phyloP scores from a whole-genome alignment of 2,329 filamentous ascomycete species.

The Triangularia setosa region DNA sequence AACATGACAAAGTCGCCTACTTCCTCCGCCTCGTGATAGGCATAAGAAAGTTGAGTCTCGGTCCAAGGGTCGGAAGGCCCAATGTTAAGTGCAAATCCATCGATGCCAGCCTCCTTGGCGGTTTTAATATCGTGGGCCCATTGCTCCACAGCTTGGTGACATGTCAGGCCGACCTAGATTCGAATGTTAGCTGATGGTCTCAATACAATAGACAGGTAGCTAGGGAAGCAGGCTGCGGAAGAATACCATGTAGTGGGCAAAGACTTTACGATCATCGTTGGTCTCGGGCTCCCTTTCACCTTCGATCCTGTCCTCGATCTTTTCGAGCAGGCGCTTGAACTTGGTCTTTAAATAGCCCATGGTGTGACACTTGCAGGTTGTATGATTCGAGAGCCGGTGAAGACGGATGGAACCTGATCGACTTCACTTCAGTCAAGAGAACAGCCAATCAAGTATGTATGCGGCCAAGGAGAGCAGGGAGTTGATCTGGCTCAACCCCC shows the following conservation, averaged over 20 bases:
- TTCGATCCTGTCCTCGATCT: neutral
- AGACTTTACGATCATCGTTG: slow-evolving; percentile 20
- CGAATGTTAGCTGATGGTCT: neutral
- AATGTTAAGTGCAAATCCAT: slow-evolving; percentile 41
- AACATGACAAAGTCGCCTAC: slow-evolving; percentile 33
- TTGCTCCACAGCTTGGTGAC: slow-evolving; percentile 28
- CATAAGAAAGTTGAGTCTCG: slow-evolving; percentile 29
- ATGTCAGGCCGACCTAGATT: slow-evolving; percentile 32
- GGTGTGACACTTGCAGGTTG: neutral
- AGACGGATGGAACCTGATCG: neutral
- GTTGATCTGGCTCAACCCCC: neutral
- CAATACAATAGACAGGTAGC: neutral
- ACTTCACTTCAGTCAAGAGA: neutral
- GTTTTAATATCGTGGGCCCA: slow-evolving; percentile 34
- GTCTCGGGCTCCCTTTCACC: neutral
- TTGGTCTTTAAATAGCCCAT: slow-evolving; percentile 8
- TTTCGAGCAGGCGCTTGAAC: slow-evolving; percentile 10
- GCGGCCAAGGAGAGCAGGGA: neutral
- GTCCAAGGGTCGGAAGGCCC: slow-evolving; percentile 34
- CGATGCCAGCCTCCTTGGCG: slow-evolving; percentile 36
- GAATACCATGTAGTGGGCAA: slow-evolving; percentile 29
- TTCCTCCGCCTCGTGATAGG: slow-evolving; percentile 32
- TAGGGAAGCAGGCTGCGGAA: neutral
- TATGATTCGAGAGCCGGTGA: neutral
- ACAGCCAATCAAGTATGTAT: neutral